These are phyloP conservation scores for Trametes sp. DNA, from an alignment of 1,284 basidiomycete species.

Conservation along the genomic window DNA sequence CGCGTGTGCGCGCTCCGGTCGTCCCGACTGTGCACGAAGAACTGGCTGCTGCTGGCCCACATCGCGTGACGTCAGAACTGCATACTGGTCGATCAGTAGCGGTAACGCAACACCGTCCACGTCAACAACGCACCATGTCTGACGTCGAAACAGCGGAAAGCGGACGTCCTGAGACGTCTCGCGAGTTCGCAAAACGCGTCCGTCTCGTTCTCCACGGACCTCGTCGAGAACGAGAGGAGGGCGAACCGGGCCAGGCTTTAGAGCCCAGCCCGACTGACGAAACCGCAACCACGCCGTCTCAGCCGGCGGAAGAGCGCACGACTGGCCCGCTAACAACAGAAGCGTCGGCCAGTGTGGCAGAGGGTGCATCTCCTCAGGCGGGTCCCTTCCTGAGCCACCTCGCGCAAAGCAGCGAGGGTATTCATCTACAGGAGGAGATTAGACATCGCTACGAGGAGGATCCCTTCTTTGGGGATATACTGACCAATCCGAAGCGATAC, in stretches of 20 bases:
- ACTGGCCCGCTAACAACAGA: no score
- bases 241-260: not conserved
- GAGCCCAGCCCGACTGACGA: not conserved
- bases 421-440: constrained; percentile 30
- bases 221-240: constrained; percentile 17
- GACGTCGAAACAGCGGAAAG: constrained; percentile 2
- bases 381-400: not conserved
- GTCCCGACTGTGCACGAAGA: no score
- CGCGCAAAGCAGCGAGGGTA: not conserved
- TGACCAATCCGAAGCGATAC: constrained; percentile 14
- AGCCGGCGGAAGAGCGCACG: no score
- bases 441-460: constrained; percentile 16
- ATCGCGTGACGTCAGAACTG: not conserved
- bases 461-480: constrained; percentile 25
- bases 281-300: no score
- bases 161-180: constrained; percentile 18
- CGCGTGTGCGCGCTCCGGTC: no score
- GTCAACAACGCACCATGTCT: not conserved
- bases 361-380: not conserved
- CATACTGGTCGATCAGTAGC: constrained; percentile 10
- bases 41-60: no score
- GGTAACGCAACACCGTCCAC: not conserved
- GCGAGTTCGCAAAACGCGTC: constrained; percentile 21
- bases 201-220: constrained; percentile 20
- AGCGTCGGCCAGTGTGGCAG: no score